Percentiles rank a stretch among this genome's conserved stretches.
Evolutionary conservation across 192 early-diverging fungal species (phyloP).

Genomic region (Funneliformis mosseae): DNA sequence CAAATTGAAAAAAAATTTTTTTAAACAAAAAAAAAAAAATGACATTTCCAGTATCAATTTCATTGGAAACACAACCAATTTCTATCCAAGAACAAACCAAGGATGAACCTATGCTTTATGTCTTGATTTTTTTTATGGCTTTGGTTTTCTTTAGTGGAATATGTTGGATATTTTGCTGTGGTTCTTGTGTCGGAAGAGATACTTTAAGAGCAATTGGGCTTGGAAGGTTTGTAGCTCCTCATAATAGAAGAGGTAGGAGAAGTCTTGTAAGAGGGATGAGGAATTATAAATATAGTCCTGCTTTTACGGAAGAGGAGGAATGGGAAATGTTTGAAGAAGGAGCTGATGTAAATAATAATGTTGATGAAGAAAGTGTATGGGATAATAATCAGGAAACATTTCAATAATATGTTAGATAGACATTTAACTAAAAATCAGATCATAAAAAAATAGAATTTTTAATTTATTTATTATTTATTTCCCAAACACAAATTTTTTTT

Average conservation of each 20-base stretch:
- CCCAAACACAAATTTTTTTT: too few relatives aligned
- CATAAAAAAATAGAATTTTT: too few relatives aligned
- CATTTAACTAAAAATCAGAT: neutral
- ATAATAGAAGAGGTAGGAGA: neutral
- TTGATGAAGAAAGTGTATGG: neutral
- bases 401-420: neutral
- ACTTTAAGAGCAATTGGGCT: constrained; percentile 2
- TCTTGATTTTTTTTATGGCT: constrained; percentile 28
- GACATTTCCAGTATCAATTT: neutral
- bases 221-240: neutral
- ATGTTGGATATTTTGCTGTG: constrained; percentile 33
- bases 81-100: neutral
- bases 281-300: constrained; percentile 9
- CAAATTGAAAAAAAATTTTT: neutral
- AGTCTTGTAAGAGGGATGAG: neutral
- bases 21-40: neutral
- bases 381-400: neutral
- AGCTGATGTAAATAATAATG: neutral
- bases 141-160: constrained; percentile 27
- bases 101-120: constrained; percentile 5
- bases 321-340: constrained; percentile 34
- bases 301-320: constrained; percentile 19
- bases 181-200: constrained; percentile 30
- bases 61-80: neutral
- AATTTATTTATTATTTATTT: too few relatives aligned